A percentile compares a stretch with the other conserved stretches of the same genome.
These are phyloP conservation scores for Fusarium sp. DNA, from an alignment of 2,329 filamentous ascomycete species.

Conservation along the genomic window DNA sequence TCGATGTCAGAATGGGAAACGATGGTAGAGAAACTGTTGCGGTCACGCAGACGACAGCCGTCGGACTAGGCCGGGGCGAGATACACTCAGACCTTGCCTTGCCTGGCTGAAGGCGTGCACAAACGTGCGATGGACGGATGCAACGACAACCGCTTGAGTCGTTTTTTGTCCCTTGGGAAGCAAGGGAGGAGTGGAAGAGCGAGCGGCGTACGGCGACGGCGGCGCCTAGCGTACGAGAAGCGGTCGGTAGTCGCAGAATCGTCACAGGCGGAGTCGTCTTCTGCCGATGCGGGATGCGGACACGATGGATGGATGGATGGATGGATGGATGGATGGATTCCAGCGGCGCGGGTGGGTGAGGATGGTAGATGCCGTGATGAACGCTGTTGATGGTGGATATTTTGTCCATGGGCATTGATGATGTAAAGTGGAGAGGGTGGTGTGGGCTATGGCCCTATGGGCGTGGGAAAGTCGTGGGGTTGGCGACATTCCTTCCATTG, in stretches of 20 bases:
- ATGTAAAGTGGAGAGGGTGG: slow-evolving; percentile 35
- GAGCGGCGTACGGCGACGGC: not conserved
- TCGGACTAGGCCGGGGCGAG: slow-evolving; percentile 4
- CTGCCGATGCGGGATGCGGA: slow-evolving; percentile 1
- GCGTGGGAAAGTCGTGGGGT: slow-evolving; percentile 27
- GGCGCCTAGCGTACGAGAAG: slow-evolving; percentile 6
- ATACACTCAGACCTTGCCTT: not conserved
- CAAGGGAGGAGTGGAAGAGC: not conserved
- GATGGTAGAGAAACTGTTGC: not conserved
- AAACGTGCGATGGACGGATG: slow-evolving; percentile 3
- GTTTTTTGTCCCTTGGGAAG: not conserved
- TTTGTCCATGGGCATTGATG: slow-evolving; percentile 19
- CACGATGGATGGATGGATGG: not conserved
- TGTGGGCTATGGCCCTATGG: slow-evolving; percentile 38
- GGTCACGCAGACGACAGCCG: slow-evolving; percentile 4
- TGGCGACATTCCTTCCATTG: not conserved
- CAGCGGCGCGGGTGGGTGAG: not conserved
- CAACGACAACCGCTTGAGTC: slow-evolving; percentile 1
- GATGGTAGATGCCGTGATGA: slow-evolving; percentile 7
- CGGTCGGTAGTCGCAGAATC: not conserved
- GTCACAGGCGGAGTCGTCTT: slow-evolving; percentile 2
- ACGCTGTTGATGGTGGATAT: slow-evolving; percentile 25
- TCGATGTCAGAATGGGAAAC: slow-evolving; percentile 6
- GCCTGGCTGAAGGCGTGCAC: slow-evolving; percentile 9
- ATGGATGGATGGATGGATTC: not conserved